Evolutionary conservation across 2,329 filamentous ascomycete genomes (phyloP).

Genomic region (Aspergillus pseudoglaucus): DNA sequence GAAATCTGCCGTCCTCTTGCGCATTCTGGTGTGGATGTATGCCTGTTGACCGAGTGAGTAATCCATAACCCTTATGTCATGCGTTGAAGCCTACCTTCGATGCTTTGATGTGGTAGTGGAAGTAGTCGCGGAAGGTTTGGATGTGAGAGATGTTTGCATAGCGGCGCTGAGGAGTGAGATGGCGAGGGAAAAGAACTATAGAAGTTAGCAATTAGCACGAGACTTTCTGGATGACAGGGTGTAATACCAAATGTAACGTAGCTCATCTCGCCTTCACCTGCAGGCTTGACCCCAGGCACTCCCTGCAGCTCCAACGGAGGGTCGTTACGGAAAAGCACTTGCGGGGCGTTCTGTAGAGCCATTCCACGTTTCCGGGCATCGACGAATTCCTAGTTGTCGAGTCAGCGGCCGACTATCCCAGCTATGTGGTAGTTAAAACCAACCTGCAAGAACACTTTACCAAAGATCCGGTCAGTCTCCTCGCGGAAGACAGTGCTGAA

Average conservation of each 20-base stretch:
- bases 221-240: background rate
- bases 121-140: constrained; percentile 99
- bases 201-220: constrained; percentile 7
- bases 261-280: constrained; percentile 77
- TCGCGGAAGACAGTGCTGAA: constrained; percentile 98
- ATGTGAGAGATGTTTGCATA: constrained; percentile 97
- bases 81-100: constrained; percentile 60
- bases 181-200: constrained; percentile 86
- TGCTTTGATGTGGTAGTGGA: constrained; percentile 99
- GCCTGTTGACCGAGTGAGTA: constrained; percentile 48
- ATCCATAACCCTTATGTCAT: background rate
- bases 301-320: constrained; percentile 85
- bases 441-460: constrained; percentile 89
- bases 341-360: constrained; percentile 95
- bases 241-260: constrained; percentile 92
- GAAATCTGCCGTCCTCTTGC: constrained; percentile 94
- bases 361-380: constrained; percentile 73
- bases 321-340: constrained; percentile 93
- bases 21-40: constrained; percentile 97
- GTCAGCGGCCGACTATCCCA: constrained; percentile 4
- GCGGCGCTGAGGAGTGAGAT: constrained; percentile 83
- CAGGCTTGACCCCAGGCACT: constrained; percentile 71
- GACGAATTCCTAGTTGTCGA: constrained; percentile 69
- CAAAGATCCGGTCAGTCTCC: constrained; percentile 94
- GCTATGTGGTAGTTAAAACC: constrained; percentile 3